A percentile compares a stretch with the other conserved stretches of the same genome.
Evolutionary conservation across 257 asterid species (phyloP).

Genomic region (Fraxinus pennsylvanica): DNA sequence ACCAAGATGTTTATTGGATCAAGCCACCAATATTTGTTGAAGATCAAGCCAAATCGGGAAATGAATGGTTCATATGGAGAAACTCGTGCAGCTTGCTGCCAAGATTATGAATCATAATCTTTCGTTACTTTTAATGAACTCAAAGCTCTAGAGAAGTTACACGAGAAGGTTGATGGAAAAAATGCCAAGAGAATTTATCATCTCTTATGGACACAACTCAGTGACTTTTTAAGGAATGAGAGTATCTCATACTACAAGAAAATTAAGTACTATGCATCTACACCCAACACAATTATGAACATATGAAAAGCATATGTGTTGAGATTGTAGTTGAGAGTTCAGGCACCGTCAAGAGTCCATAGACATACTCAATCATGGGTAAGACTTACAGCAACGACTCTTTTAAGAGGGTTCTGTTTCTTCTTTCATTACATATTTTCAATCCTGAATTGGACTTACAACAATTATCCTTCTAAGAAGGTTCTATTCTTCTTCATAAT

Average conservation of each 20-base stretch:
- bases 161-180: not conserved
- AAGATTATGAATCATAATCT: not conserved
- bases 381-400: not conserved
- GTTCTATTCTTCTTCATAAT: not conserved
- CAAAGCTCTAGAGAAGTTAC: not conserved
- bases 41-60: not conserved
- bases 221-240: not conserved
- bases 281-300: not conserved
- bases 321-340: not conserved
- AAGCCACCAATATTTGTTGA: slow-evolving; percentile 1
- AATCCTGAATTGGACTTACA: not conserved
- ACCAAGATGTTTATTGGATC: not conserved
- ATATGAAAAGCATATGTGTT: not conserved
- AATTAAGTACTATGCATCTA: not conserved
- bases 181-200: not conserved
- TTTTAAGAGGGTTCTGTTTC: not conserved
- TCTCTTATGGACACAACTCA: not conserved
- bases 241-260: not conserved
- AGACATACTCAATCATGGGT: not conserved
- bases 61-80: not conserved
- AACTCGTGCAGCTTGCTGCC: not conserved
- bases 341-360: not conserved
- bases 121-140: not conserved
- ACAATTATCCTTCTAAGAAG: not conserved
- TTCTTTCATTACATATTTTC: not conserved